phyloP scores from a whole-genome alignment of 2,329 filamentous ascomycete genomes.

The Aureobasidium sp. region DNA sequence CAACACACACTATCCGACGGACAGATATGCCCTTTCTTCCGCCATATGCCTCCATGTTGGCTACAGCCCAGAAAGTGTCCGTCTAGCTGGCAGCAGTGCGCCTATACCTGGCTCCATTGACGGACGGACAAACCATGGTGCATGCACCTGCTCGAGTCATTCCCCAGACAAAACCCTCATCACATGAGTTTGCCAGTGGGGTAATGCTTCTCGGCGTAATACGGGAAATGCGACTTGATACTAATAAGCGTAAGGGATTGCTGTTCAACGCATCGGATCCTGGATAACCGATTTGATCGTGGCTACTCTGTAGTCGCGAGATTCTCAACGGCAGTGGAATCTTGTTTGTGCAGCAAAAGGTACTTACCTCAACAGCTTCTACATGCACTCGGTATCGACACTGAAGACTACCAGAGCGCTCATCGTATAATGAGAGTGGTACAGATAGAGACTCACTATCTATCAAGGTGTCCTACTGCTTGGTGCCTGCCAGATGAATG shows the following conservation, averaged over 20 bases:
- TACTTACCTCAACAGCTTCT: neutral
- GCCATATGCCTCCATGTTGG: neutral
- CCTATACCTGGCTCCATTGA: neutral
- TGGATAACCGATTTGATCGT: neutral
- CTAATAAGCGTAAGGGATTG: neutral
- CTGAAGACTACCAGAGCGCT: neutral
- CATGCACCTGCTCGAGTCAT: slow-evolving; percentile 1
- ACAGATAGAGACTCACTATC: neutral
- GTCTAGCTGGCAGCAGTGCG: neutral
- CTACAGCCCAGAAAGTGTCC: neutral
- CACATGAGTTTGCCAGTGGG: neutral
- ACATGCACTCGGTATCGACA: neutral
- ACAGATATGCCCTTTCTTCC: neutral
- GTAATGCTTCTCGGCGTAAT: slow-evolving; percentile 8
- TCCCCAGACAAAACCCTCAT: neutral
- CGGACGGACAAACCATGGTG: neutral
- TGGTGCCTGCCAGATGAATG: neutral
- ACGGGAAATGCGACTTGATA: neutral
- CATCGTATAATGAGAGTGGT: neutral
- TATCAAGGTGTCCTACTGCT: neutral
- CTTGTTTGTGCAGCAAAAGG: neutral
- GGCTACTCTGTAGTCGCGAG: neutral
- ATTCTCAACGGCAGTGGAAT: neutral
- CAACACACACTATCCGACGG: neutral
- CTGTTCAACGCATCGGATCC: neutral